A percentile compares a stretch with the other conserved stretches of the same genome.
Evolutionary conservation across 2,329 filamentous ascomycete species (phyloP).

Genomic region (Aspergillus nomiae): DNA sequence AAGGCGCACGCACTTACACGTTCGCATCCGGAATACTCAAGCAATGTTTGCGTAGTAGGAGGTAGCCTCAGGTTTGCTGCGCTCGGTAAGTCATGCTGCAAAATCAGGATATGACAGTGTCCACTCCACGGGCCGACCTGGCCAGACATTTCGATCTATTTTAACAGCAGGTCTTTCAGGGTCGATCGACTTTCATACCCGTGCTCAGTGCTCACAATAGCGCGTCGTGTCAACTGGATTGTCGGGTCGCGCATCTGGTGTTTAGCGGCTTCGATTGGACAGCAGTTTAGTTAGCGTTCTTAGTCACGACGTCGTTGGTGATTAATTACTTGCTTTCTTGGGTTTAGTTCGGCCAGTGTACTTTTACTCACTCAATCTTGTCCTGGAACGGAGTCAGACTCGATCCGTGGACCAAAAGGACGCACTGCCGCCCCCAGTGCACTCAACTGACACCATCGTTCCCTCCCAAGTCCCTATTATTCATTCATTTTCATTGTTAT

Average conservation of each 20-base stretch:
- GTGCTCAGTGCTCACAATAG: slow-evolving; percentile 7
- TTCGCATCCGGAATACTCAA: slow-evolving; percentile 7
- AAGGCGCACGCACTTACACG: not conserved
- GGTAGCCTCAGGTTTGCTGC: not conserved
- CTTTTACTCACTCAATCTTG: slow-evolving; percentile 5
- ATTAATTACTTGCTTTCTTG: slow-evolving; percentile 4
- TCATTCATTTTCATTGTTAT: slow-evolving; percentile 6
- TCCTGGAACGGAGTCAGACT: slow-evolving; percentile 20
- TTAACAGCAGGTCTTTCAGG: not conserved
- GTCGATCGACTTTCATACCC: slow-evolving; percentile 1
- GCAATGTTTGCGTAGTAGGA: not conserved
- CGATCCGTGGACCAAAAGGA: slow-evolving; percentile 18
- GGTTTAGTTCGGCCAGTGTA: slow-evolving; percentile 9
- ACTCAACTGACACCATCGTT: not conserved
- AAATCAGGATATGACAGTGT: not conserved
- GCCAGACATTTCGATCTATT: not conserved
- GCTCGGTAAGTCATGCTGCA: slow-evolving; percentile 1
- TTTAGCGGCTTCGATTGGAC: slow-evolving; percentile 6
- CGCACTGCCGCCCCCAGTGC: slow-evolving; percentile 4
- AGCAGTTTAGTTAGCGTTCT: slow-evolving; percentile 5
- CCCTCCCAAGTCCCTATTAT: not conserved
- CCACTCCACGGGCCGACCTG: not conserved
- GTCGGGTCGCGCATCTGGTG: slow-evolving; percentile 17
- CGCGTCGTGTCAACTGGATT: slow-evolving; percentile 23
- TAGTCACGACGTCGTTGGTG: slow-evolving; percentile 10